Base-by-base conservation (phyloP, 371 early-diverging fungal genomes). In the Mucor plumbeus region DNA sequence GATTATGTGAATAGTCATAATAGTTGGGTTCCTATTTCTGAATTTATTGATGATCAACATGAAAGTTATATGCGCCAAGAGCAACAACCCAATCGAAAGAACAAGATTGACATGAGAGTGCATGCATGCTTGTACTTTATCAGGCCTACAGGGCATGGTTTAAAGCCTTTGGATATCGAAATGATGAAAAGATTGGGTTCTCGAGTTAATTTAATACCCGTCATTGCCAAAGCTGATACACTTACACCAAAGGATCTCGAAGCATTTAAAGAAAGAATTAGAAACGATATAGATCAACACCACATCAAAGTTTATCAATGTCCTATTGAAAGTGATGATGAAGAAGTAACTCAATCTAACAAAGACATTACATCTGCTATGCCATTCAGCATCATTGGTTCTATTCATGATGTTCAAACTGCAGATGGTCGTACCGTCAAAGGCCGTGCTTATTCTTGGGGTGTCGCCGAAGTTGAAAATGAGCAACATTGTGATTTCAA, bases 331-430 rank as follows among this genome's bases (percentile, higher is more conserved):
- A 91, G 90, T 68, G 97, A 95, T 31, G 95, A 95, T 67, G 95
- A 95, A 72, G 83, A 84, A 35, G 82, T 81, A 61, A 89, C 93
- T 5, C 76, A 74, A 47, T 86, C 90, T 68, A 97, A 95, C 83
- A 78, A 79, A 71, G 90, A 86, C 74, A 95, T 95, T 50, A 83
- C 91, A 77, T 82, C 86, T 10, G 93, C 97, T 17, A 92, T 94
- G 92, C 99, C 99, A 9, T 97, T 96, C 76, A 91, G 97, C 17
- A 88, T 98, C 65, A 96, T 99, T 76, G 96, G 97, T 47, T 91
- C 91, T 70, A 90, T 90, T 34, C 85, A 91, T 63, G 92, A 94
- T 63, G 94, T 96, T 36, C 75, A 79, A 47, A 88, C 91, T 14
- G 69, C 76, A n/a, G 92, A 91, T 72, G 94, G 94, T 14, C 86